phyloP scores from a whole-genome alignment of 148 eudicot species.

The Cornus suecica region DNA sequence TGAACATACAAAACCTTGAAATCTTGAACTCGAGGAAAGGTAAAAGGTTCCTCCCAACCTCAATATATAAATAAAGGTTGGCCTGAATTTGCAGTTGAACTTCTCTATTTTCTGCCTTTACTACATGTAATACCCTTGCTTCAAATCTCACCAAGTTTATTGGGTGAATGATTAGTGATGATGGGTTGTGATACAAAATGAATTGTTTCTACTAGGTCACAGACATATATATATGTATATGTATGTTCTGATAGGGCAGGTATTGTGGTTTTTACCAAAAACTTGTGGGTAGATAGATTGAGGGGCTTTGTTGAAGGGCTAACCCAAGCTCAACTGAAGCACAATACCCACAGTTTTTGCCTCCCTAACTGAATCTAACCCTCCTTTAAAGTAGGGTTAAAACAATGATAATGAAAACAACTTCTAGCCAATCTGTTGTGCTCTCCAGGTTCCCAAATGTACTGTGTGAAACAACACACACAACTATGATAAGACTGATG shows the following conservation, averaged over 20 bases:
- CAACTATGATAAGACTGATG: background rate
- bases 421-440: conserved; percentile 90
- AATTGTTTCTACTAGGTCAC: background rate
- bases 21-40: background rate
- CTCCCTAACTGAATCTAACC: too few relatives aligned
- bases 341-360: too few relatives aligned
- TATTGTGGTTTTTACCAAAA: too few relatives aligned
- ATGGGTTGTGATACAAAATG: too few relatives aligned
- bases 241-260: too few relatives aligned
- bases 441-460: conserved; percentile 93
- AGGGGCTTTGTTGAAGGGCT: too few relatives aligned
- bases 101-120: background rate
- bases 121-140: too few relatives aligned
- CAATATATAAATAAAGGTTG: background rate
- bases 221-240: too few relatives aligned
- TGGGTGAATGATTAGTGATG: too few relatives aligned
- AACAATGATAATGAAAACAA: conserved; percentile 76
- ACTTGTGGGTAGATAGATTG: too few relatives aligned
- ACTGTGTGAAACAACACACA: conserved; percentile 28
- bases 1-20: background rate
- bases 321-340: too few relatives aligned
- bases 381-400: conserved; percentile 31
- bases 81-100: background rate
- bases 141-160: too few relatives aligned
- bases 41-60: background rate